Base-by-base conservation (phyloP, 805 yeast species). In the Candida golubevii region DNA sequence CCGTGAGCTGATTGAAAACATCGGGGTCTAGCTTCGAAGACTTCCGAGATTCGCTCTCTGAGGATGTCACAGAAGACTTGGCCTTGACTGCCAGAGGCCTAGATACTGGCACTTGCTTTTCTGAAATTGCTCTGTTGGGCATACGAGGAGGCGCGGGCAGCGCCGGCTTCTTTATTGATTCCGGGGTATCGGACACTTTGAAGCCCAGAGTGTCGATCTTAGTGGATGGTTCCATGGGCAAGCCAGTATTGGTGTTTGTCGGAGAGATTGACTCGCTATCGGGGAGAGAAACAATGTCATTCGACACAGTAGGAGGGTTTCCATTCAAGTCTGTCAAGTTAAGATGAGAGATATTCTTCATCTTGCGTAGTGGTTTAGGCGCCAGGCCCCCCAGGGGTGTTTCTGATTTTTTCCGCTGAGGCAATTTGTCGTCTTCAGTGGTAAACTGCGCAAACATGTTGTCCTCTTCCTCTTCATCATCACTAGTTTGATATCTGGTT, bases 341-440 rank as follows among this genome's bases (percentile, higher is more conserved):
- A 42, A 71, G 58, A 52, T 70, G 71, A 7, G 74, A 69, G 32
- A 71, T 72, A 40, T 66, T 66, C 52, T 59, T 59, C 26, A 67
- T 63, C n/a, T 55, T 59, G 31, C 48, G 55, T 18, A 66, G 57
- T 13, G 42, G 28, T 13, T 34, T 35, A 14, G 38, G 36, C 7
- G 48, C 28, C 11, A 37, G 28, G 11, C 39, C 33, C 10, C 36
- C 14, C 18, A 9, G 35, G 6, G 33, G 12, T 5, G 26, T 14
- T 8, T 34, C 38, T 6, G 41, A 32, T 26, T 37, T 38, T 35
- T 31, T 37, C 8, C 41, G 32, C 23, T 35, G 36, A 34, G 35
- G 47, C 30, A 35, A 44, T 39, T 36, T 39, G 18, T 13, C 39
- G 46, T 41, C 48, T 44, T 31, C 26, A 31, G 42, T 45, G 38